Conservation (phyloP, 306 rosid species). For the Begonia fuchsioides region DNA sequence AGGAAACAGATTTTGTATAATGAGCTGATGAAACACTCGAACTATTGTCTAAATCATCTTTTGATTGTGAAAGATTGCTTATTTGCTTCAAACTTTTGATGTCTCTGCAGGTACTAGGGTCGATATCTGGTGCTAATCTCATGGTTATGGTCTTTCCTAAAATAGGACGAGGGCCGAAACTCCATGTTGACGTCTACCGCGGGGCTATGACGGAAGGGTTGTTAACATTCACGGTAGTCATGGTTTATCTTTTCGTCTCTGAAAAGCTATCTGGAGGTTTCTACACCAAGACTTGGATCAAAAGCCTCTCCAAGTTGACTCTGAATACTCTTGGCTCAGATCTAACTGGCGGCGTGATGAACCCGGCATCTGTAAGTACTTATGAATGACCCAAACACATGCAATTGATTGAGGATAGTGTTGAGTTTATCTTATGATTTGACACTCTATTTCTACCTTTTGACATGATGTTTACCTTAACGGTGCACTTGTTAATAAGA, state of each 20-base stretch:
- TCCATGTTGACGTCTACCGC: slow-evolving; percentile 54
- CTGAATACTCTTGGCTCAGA: slow-evolving; percentile 81
- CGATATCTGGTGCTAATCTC: slow-evolving; percentile 51
- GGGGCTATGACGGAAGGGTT: slow-evolving; percentile 88
- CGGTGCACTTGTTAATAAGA: no score
- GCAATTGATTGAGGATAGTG: no score
- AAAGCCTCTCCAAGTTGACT: slow-evolving; percentile 67
- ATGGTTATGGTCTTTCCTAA: slow-evolving; percentile 48
- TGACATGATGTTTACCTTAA: no score
- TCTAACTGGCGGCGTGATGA: slow-evolving; percentile 91
- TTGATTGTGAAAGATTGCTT: no score
- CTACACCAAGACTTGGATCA: slow-evolving; percentile 92
- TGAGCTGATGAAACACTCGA: no score
- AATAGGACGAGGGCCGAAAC: slow-evolving; percentile 56
- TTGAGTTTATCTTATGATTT: not conserved
- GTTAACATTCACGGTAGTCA: slow-evolving; percentile 48
- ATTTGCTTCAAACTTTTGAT: not conserved
- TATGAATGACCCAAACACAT: not conserved
- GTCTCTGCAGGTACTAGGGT: slow-evolving; percentile 58
- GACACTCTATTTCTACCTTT: no score
- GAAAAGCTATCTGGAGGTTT: slow-evolving; percentile 41
- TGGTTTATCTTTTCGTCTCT: slow-evolving; percentile 49
- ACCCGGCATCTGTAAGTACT: slow-evolving; percentile 77
- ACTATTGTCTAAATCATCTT: no score
- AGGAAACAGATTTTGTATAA: no score